These are phyloP conservation scores for Botryotinia calthae DNA, from an alignment of 2,329 filamentous ascomycete genomes.

Conservation along the genomic window DNA sequence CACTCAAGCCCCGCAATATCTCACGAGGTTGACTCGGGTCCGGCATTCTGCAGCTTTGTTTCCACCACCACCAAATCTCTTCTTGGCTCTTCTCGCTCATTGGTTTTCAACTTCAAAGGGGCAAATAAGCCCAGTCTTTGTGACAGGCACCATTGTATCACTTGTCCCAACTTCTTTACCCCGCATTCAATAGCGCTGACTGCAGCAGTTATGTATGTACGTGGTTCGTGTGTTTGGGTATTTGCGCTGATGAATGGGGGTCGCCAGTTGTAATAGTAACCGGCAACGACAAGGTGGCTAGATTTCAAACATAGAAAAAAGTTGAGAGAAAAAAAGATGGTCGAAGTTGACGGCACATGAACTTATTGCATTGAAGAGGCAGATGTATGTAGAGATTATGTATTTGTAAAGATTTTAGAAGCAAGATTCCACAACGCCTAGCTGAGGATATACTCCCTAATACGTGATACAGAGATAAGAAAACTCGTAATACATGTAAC, in stretches of 20 bases:
- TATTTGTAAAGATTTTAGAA: neutral
- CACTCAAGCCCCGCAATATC: neutral
- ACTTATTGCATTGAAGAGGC: neutral
- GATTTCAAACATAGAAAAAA: neutral
- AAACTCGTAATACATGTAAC: neutral
- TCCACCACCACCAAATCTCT: neutral
- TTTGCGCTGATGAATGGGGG: neutral
- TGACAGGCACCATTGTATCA: neutral
- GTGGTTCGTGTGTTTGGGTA: neutral
- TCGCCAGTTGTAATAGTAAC: neutral
- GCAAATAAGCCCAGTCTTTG: neutral
- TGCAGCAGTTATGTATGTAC: neutral
- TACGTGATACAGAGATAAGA: neutral
- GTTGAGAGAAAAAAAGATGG: neutral
- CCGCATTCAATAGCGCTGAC: constrained; percentile 4
- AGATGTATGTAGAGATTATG: neutral
- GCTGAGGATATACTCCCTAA: constrained; percentile 1
- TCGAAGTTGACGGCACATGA: neutral
- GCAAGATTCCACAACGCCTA: constrained; percentile 12
- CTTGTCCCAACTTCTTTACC: neutral
- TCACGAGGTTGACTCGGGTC: constrained; percentile 5
- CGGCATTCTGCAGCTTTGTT: neutral
- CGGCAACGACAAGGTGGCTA: neutral
- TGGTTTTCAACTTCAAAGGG: neutral
- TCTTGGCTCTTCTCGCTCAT: neutral